Conservation (phyloP, 2,329 filamentous ascomycete genomes). For the Cylindrodendrum hubeiense region DNA sequence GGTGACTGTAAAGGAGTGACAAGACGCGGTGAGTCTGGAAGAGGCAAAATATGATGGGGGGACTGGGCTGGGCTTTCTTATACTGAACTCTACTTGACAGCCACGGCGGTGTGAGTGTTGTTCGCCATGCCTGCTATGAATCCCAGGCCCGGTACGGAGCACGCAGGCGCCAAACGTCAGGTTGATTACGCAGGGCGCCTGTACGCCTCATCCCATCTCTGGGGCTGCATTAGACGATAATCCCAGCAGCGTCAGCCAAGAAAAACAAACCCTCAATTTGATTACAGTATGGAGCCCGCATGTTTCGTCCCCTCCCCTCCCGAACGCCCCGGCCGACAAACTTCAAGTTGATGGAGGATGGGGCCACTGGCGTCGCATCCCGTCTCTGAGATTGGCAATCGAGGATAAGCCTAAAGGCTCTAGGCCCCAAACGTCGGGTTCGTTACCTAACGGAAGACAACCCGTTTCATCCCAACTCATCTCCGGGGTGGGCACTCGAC, state of each 20-base stretch:
- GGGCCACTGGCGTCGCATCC: neutral
- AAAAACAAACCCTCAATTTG: conserved; percentile 13
- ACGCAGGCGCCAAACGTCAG: neutral
- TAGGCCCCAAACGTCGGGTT: neutral
- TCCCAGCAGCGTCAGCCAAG: neutral
- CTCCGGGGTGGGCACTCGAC: neutral
- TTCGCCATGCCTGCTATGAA: neutral
- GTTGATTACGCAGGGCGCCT: neutral
- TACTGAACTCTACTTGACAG: neutral
- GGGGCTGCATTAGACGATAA: neutral
- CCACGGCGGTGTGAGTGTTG: neutral
- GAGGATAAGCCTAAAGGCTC: neutral
- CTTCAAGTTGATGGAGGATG: too few relatives aligned
- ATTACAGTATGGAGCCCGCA: neutral
- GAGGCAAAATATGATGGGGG: neutral
- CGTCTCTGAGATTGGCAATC: neutral
- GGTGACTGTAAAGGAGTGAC: conserved; percentile 20
- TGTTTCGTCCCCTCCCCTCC: conserved; percentile 19
- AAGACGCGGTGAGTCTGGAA: conserved; percentile 20
- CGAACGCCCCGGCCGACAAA: neutral
- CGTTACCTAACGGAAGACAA: neutral
- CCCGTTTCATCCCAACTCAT: neutral
- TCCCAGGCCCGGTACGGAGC: neutral
- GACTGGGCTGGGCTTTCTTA: conserved; percentile 4
- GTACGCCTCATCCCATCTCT: neutral